Evolutionary conservation across 495 filamentous ascomycete genomes (phyloP), one percentile per base, ranked within the genome.

Genomic region (Coniosporium apollinis): DNA sequence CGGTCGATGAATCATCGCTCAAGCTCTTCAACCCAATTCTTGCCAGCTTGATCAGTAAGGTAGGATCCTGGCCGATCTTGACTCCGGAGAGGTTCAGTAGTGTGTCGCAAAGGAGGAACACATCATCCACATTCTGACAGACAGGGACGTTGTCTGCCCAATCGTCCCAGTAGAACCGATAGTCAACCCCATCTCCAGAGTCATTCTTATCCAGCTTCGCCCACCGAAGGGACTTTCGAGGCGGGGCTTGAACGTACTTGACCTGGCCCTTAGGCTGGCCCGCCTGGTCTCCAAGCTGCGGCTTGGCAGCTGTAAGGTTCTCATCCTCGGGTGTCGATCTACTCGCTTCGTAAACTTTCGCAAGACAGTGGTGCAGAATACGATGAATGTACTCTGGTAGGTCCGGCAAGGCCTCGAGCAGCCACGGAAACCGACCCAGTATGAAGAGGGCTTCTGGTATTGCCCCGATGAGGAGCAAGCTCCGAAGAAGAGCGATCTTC

Each of bases 91-190:
- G 60, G 41, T 87, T 86, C 15, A 93, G 61, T 18, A 99, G 65
- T 0, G 86, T 84, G 29, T 74, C 72, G 56, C 82, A 92, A 8
- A 99, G 70, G 2, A 72, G 69, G 47, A 96, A 89, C 2, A 99
- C 64, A 48, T 99, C 89, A 44, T 93, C 83, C 4, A 92, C 70
- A 3, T 63, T 77, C 50, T 92, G 85, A 48, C 89, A 96, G 7
- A 92, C 58, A 2, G 91, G 91, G 19, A 96, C 64, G 42, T 84
- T 87, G 42, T 96, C 87, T 7, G 78, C 66, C 91, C 91, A 99
- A 36, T 96, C 86, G 39, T 94, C 87, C 75, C 84, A 94, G 56
- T 96, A 99, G 52, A 91, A 96, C 18, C 79, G 69, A 49, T 92
- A 94, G 31, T 74, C 70, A 3, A 64, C 68, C 5, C 74, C 76